phyloP scores from a whole-genome alignment of 192 early-diverging fungal species.

The Dissophora globulifera region DNA sequence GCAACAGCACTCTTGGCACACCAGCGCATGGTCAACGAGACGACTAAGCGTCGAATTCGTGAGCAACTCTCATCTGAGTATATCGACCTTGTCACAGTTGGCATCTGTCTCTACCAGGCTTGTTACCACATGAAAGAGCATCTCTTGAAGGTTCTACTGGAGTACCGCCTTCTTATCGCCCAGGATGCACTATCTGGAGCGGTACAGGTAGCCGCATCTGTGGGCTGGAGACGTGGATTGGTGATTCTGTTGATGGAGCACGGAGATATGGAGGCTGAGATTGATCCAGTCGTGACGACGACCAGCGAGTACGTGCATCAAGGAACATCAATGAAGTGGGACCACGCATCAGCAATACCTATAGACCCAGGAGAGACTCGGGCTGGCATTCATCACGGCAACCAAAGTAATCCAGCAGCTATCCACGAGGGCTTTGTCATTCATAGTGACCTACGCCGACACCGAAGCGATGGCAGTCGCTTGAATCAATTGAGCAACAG shows the following conservation, averaged over 20 bases:
- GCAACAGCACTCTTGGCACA: neutral
- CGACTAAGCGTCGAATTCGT: slow-evolving; percentile 10
- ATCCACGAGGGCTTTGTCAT: neutral
- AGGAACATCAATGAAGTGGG: slow-evolving; percentile 44
- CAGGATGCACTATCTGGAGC: slow-evolving; percentile 48
- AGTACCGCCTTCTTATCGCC: slow-evolving; percentile 36
- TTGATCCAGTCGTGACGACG: slow-evolving; percentile 38
- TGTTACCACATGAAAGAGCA: slow-evolving; percentile 40
- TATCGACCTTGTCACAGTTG: slow-evolving; percentile 42
- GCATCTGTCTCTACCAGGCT: slow-evolving; percentile 42
- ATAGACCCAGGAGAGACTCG: slow-evolving; percentile 2
- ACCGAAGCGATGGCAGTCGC: slow-evolving; percentile 27
- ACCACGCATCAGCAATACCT: slow-evolving; percentile 22
- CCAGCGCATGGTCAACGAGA: slow-evolving; percentile 15
- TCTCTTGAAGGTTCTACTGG: slow-evolving; percentile 15
- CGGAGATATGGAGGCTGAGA: slow-evolving; percentile 43
- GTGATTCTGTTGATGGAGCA: slow-evolving; percentile 37
- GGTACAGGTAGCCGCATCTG: slow-evolving; percentile 40
- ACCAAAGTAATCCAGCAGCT: too few relatives aligned
- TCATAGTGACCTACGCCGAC: slow-evolving; percentile 10
- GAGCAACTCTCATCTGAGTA: slow-evolving; percentile 32
- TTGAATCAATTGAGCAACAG: neutral
- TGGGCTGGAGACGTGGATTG: slow-evolving; percentile 40
- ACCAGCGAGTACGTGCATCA: slow-evolving; percentile 32
- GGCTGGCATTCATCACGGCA: too few relatives aligned